phyloP scores from a whole-genome alignment of 495 filamentous ascomycete species.

The Talaromyces trachyspermus region DNA sequence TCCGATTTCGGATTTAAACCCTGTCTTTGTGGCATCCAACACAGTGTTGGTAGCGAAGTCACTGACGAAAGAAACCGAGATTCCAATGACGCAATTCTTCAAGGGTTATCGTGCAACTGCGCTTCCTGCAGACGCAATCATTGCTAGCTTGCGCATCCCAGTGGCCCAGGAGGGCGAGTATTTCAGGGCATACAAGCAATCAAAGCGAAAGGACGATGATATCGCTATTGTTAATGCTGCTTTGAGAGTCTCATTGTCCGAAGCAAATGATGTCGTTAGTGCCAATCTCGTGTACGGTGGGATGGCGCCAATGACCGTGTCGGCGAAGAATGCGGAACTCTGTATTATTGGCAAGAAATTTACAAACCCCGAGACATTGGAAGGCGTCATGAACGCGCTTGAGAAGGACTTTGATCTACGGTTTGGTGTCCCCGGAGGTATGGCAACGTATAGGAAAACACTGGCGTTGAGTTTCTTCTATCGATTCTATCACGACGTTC shows the following conservation, averaged over 20 bases:
- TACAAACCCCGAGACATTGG: constrained; percentile 71
- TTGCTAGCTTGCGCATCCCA: constrained; percentile 80
- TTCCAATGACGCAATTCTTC: constrained; percentile 92
- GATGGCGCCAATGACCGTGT: constrained; percentile 81
- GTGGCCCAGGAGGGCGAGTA: constrained; percentile 62
- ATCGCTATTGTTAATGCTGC: constrained; percentile 92
- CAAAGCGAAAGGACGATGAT: constrained; percentile 94
- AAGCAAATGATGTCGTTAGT: constrained; percentile 57
- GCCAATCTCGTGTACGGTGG: constrained; percentile 81
- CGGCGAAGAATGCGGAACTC: constrained; percentile 65
- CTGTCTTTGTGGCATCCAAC: constrained; percentile 84
- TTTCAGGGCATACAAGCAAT: constrained; percentile 82
- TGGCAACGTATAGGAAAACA: constrained; percentile 92
- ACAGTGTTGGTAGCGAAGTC: constrained; percentile 74
- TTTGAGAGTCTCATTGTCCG: constrained; percentile 60
- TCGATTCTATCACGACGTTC: constrained; percentile 42
- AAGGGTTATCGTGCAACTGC: constrained; percentile 83
- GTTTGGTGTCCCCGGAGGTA: constrained; percentile 87
- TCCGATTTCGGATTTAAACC: constrained; percentile 94
- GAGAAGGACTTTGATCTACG: constrained; percentile 79
- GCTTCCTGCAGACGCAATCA: constrained; percentile 72
- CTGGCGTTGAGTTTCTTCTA: constrained; percentile 56
- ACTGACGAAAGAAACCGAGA: constrained; percentile 58
- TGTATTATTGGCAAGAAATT: constrained; percentile 72
- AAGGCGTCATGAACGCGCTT: constrained; percentile 79